Conservation (phyloP, 2,329 filamentous ascomycete species). For the Exophiala phaeomuriformis region DNA sequence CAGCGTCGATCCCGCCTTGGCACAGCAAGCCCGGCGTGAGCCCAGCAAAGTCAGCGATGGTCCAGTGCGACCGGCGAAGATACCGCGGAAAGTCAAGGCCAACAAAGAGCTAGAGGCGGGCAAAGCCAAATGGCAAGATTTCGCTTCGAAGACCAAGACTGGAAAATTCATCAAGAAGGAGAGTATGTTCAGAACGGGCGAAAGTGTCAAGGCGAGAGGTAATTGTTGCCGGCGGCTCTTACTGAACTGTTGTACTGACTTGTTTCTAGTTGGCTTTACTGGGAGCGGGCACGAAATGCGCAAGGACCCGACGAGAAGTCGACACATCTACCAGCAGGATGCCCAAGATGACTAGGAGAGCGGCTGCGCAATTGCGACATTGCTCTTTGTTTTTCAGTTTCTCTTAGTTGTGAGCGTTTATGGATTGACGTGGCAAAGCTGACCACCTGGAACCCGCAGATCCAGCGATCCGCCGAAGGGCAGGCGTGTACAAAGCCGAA, state of each 20-base stretch:
- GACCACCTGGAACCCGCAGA: conserved; percentile 19
- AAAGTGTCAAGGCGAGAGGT: conserved; percentile 82
- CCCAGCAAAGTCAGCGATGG: conserved; percentile 57
- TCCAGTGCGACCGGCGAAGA: conserved; percentile 55
- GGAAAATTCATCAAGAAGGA: conserved; percentile 70
- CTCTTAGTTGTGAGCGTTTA: conserved; percentile 14
- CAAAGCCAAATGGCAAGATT: conserved; percentile 93
- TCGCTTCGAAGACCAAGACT: conserved; percentile 63
- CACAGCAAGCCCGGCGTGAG: conserved; percentile 57
- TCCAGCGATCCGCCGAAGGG: conserved; percentile 2
- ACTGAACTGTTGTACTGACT: conserved; percentile 25
- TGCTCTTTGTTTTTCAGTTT: conserved; percentile 2
- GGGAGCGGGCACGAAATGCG: conserved; percentile 94
- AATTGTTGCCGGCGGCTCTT: conserved; percentile 30
- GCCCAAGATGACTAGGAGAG: conserved; percentile 45
- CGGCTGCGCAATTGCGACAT: background rate
- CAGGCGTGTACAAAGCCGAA: background rate
- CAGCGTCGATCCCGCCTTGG: conserved; percentile 58
- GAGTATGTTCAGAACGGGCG: conserved; percentile 93
- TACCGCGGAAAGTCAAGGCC: conserved; percentile 72
- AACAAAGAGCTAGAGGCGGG: conserved; percentile 84
- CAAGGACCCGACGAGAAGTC: conserved; percentile 74
- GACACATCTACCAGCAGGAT: conserved; percentile 75
- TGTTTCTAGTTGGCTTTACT: conserved; percentile 74
- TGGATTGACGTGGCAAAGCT: conserved; percentile 14